Evolutionary conservation across 116 monocot species (phyloP), one percentile per base, ranked within the genome.

Genomic region (Iris pallida): DNA sequence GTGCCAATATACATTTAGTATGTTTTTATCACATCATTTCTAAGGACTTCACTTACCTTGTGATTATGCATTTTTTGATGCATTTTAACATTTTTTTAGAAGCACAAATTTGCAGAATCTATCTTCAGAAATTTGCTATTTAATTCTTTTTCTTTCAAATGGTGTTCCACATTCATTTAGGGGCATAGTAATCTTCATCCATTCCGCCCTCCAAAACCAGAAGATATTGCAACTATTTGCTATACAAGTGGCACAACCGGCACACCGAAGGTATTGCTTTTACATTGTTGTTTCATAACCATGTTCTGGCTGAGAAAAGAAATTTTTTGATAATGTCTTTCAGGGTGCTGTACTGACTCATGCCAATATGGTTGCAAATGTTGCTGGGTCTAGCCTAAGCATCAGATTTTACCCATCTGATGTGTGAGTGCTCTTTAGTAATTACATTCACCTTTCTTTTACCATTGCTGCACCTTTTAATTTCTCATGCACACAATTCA

Each of bases 211-310:
- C 98, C 98, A 51, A 88, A 84, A 59, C 86, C 90, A 56, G 84
- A 90, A 72, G 93, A 98, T 80, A 58, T 86, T 81, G 93, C 90
- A 48, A 98, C 98, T 20, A 93, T 98, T 52, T 98, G 93, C 82
- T 98, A 98, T 68, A 98, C 98, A 16, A 98, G 98, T 73, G 98
- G 98, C 54, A 98, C 98, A 61, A 98, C 98, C n/a, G 98, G 98
- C 45, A 93, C 93, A 63, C 98, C 98, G 64, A 98, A 98, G 98
- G 98, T 93, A 82, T 9, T 55, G 58, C 43, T 7, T 20, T 15
- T 72, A 63, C n/a, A 6, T 53, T 70, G 67, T 53, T 42, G 8
- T 64, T 19, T 2, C n/a, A 64, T 30, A 30, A 30, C 16, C 5
- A 47, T 63, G 7, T 3, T 15, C 16, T 9, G 11, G 44, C 15